Conservation (phyloP, 2,329 filamentous ascomycete genomes). For the Amesomyces nigricolor region DNA sequence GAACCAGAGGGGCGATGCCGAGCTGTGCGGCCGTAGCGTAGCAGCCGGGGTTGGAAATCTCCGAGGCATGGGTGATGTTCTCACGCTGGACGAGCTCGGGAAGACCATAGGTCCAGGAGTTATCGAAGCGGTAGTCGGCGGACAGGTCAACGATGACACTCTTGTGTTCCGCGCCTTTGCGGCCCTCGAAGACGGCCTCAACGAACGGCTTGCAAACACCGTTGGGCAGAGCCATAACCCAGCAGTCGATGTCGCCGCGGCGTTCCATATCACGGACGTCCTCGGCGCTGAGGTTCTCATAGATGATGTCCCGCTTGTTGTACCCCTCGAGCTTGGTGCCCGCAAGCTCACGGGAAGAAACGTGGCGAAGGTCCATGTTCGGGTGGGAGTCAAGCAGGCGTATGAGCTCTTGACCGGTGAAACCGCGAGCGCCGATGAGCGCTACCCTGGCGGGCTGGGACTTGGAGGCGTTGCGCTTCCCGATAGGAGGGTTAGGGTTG, state of each 20-base stretch:
- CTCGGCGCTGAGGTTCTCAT: conserved; percentile 83
- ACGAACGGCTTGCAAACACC: conserved; percentile 91
- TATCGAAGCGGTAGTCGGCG: conserved; percentile 92
- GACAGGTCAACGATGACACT: conserved; percentile 88
- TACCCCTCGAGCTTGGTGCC: conserved; percentile 87
- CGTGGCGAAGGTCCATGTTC: conserved; percentile 81
- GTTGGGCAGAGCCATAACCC: conserved; percentile 96
- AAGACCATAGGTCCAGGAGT: conserved; percentile 81
- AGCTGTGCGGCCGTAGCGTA: conserved; percentile 92
- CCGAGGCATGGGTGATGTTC: conserved; percentile 69
- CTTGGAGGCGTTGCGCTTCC: conserved; percentile 82
- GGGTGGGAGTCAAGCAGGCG: conserved; percentile 82
- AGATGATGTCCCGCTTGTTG: conserved; percentile 82
- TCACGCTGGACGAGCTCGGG: conserved; percentile 76
- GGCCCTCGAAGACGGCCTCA: conserved; percentile 73
- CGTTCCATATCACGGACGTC: conserved; percentile 82
- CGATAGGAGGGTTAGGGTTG: conserved; percentile 86
- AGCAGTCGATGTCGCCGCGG: conserved; percentile 82
- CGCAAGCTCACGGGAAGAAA: conserved; percentile 86
- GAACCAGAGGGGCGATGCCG: conserved; percentile 75
- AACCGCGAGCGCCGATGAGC: conserved; percentile 86
- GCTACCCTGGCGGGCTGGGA: conserved; percentile 72
- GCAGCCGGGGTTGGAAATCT: conserved; percentile 90
- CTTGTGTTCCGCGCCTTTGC: conserved; percentile 46
- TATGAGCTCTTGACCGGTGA: conserved; percentile 88